These are phyloP conservation scores for Eucalyptus shirleyi DNA, from an alignment of 345 rosid species.

Conservation along the genomic window DNA sequence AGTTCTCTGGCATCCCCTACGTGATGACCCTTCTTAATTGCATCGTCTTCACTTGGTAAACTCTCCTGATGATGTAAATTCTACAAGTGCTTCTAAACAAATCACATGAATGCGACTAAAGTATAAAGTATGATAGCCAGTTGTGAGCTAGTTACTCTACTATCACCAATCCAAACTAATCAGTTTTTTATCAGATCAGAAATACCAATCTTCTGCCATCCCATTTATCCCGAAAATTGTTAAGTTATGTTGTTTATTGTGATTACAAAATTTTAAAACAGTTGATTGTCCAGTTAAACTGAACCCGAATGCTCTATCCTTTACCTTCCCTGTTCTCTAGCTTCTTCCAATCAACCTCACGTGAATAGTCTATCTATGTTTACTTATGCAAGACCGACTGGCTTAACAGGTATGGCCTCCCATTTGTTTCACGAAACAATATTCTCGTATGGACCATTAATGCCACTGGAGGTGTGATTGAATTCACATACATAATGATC, in stretches of 20 bases:
- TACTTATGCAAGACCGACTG: not conserved
- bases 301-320: not conserved
- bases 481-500: slow-evolving; percentile 7
- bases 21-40: too few relatives aligned
- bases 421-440: slow-evolving; percentile 23
- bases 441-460: slow-evolving; percentile 10
- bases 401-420: slow-evolving; percentile 24
- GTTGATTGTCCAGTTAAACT: not conserved
- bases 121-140: too few relatives aligned
- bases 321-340: not conserved
- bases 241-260: not conserved
- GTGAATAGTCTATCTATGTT: not conserved
- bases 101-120: too few relatives aligned
- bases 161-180: not conserved
- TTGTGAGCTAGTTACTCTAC: too few relatives aligned
- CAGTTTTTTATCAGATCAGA: not conserved
- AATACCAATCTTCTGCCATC: not conserved
- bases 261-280: not conserved
- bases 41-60: too few relatives aligned
- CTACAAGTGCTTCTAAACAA: too few relatives aligned
- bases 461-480: slow-evolving; percentile 16
- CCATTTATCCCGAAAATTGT: not conserved
- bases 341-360: not conserved
- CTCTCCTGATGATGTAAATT: too few relatives aligned
- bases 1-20: too few relatives aligned